Percentiles rank a stretch among this genome's conserved stretches.
Conservation (phyloP, 352 stramenopile genomes). For the Phytophthora constricta region DNA sequence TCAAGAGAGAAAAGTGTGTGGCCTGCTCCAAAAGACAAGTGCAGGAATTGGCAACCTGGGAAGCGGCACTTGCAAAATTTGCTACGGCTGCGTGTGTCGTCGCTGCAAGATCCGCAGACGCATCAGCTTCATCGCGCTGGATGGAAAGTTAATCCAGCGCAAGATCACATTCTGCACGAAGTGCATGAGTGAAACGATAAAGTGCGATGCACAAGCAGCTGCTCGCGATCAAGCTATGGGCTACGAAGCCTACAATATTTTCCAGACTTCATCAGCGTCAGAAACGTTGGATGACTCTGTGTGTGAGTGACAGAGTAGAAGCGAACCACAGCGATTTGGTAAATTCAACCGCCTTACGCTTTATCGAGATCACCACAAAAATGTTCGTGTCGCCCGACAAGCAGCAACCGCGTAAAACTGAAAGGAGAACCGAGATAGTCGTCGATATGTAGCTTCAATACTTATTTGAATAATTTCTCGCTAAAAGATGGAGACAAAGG, state of each 20-base stretch:
- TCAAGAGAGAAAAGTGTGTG: constrained; percentile 4
- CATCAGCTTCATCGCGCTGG: constrained; percentile 46
- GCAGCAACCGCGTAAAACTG: too few relatives aligned
- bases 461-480: too few relatives aligned
- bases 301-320: too few relatives aligned
- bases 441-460: too few relatives aligned
- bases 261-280: constrained; percentile 32
- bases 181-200: constrained; percentile 50
- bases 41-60: constrained; percentile 13
- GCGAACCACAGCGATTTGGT: too few relatives aligned
- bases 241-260: constrained; percentile 38
- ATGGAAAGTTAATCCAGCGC: constrained; percentile 39
- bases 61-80: constrained; percentile 32
- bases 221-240: constrained; percentile 29
- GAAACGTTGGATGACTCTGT: neutral
- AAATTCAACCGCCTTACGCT: too few relatives aligned
- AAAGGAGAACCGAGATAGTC: too few relatives aligned
- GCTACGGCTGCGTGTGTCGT: constrained; percentile 23
- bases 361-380: too few relatives aligned
- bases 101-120: constrained; percentile 35
- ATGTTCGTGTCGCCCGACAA: too few relatives aligned
- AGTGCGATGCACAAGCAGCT: constrained; percentile 35
- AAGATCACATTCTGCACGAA: constrained; percentile 47
- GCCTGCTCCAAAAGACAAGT: constrained; percentile 29
- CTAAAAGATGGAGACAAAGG: too few relatives aligned